These are phyloP conservation scores for Basipetospora chlamydospora DNA, from an alignment of 2,329 filamentous ascomycete species.

Conservation along the genomic window DNA sequence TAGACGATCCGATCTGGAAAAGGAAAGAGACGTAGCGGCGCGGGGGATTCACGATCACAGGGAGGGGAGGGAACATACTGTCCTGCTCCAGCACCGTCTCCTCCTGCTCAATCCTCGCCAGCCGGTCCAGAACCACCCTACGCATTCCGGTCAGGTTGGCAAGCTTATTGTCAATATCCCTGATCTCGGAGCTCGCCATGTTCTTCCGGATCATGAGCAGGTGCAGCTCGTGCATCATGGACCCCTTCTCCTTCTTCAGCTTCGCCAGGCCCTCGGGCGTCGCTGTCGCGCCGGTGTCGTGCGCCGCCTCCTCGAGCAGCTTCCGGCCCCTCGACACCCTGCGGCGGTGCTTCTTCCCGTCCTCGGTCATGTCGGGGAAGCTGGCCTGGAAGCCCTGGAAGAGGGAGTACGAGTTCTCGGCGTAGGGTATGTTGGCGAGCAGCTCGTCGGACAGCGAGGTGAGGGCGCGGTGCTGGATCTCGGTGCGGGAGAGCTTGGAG, in stretches of 20 bases:
- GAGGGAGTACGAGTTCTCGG: conserved; percentile 69
- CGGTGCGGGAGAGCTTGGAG: conserved; percentile 73
- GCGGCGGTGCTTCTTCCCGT: conserved; percentile 50
- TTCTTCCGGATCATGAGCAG: conserved; percentile 89
- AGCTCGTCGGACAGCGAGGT: conserved; percentile 83
- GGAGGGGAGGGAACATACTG: conserved; percentile 33
- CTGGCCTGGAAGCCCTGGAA: conserved; percentile 95
- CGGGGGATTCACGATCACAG: too few species aligned
- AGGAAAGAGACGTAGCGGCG: too few species aligned
- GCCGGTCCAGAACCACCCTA: conserved; percentile 73
- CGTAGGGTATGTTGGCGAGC: conserved; percentile 72
- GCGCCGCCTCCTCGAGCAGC: conserved; percentile 50
- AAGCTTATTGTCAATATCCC: conserved; percentile 94
- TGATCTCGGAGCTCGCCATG: conserved; percentile 93
- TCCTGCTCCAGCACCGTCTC: conserved; percentile 84
- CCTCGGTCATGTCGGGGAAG: conserved; percentile 56
- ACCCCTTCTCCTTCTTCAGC: conserved; percentile 66
- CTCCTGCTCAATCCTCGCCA: conserved; percentile 79
- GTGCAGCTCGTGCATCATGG: conserved; percentile 72
- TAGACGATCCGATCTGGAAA: too few species aligned
- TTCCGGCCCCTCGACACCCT: conserved; percentile 58
- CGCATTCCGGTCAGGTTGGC: conserved; percentile 87
- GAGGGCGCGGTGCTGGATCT: conserved; percentile 88
- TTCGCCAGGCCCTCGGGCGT: conserved; percentile 54
- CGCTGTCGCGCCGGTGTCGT: conserved; percentile 27